Conservation (phyloP, 257 asterid genomes). For the Fraxinus anomala region DNA sequence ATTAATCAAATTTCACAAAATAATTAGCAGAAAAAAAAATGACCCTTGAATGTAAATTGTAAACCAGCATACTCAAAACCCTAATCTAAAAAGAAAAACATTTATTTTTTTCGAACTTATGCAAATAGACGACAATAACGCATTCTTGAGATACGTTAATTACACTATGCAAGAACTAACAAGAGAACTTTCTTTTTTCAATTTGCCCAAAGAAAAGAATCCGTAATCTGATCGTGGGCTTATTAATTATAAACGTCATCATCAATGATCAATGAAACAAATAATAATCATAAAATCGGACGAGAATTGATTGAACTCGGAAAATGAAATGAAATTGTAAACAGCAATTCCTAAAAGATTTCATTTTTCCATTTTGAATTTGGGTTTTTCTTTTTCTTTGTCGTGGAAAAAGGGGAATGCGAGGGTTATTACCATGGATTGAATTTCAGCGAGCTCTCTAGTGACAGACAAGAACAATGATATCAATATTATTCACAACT, state of each 20-base stretch:
- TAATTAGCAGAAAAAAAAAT: neutral
- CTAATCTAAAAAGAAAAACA: neutral
- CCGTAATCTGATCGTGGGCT: constrained; percentile 11
- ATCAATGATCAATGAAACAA: neutral
- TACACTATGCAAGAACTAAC: too few species aligned
- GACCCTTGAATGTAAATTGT: neutral
- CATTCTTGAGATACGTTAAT: too few species aligned
- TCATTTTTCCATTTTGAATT: neutral
- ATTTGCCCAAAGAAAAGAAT: too few species aligned
- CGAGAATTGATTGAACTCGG: neutral
- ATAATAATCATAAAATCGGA: neutral
- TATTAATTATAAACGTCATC: neutral
- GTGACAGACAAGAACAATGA: constrained; percentile 24
- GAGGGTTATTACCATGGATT: constrained; percentile 36
- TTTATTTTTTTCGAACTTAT: neutral
- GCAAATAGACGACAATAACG: too few species aligned
- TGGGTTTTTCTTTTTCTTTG: neutral
- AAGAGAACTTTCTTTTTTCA: too few species aligned
- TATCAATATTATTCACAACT: neutral
- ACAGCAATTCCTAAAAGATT: too few species aligned
- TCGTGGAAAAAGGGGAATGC: neutral
- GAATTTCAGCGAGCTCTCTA: constrained; percentile 30
- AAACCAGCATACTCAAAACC: neutral
- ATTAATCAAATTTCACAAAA: constrained; percentile 13
- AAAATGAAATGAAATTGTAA: neutral